Base-by-base conservation (phyloP, 2,329 filamentous ascomycete species). In the Beauveria pseudobassiana region DNA sequence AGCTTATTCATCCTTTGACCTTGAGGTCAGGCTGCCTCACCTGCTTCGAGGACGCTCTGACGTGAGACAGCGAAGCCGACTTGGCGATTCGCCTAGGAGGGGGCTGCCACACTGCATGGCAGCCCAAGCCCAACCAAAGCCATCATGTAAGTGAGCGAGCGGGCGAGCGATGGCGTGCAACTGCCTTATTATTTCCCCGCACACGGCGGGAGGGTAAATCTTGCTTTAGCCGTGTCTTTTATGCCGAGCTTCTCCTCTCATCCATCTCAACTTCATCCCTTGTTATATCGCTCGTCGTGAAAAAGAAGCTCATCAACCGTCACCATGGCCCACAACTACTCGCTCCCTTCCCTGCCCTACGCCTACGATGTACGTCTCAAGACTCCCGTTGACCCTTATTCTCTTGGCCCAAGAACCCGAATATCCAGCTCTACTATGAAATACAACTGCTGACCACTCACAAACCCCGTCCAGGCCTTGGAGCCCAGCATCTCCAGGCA, bases 401-500 rank as follows among this genome's bases (percentile, higher is more conserved):
- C 40, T 53, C 43, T 20, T 26, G 22, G 22, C 22, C 22, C 2
- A 24, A 24, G 22, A 24, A 24, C 22, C 22, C 22, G 22, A 24
- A 24, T 24, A 24, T 24, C 22, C 22, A 24, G 22, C 22, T 24
- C 22, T 24, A 24, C 22, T 24, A 24, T 24, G 22, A 24, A 24
- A 24, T 24, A 24, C 22, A 24, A 24, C 22, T 24, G 22, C 34
- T 38, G 12, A 38, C 34, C 12, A 38, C 34, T 34, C 30, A 12
- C 10, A 14, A 12, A 14, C 30, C 30, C 30, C 30, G 4, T 65
- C 8, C 65, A 89, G 85, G 87, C 87, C 40, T 78, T 90, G 55
- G 87, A 90, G 73, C 87, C 87, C 10, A 82, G 86, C 76, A 91
- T 93, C 77, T 90, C 87, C 40, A 80, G 78, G 67, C 83, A 91